These are phyloP conservation scores for Yamadazyma triangularis DNA, from an alignment of 1,139 yeast genomes.

Conservation along the genomic window DNA sequence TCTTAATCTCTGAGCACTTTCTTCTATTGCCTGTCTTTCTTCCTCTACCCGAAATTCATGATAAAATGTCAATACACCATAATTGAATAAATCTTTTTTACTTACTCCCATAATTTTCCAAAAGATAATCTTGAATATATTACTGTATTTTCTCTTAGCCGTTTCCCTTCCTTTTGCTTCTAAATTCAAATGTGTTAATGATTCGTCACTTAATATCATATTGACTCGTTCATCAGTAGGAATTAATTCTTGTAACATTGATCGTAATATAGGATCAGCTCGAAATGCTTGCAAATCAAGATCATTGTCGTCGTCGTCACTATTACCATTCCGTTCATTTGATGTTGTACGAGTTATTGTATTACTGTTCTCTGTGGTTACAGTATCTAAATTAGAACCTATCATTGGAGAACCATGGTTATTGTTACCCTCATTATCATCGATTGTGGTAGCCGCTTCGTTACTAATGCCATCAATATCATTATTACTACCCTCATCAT, in stretches of 20 bases:
- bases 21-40: conserved; percentile 6
- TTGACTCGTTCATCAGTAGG: conserved; percentile 39
- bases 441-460: conserved; percentile 6
- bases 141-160: conserved; percentile 32
- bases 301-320: conserved; percentile 21
- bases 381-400: conserved; percentile 10
- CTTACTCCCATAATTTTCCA: conserved; percentile 57
- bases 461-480: conserved; percentile 5
- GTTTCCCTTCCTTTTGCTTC: conserved; percentile 40
- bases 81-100: conserved; percentile 43
- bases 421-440: conserved; percentile 2
- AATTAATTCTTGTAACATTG: conserved; percentile 37
- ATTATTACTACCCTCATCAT: conserved; percentile 3
- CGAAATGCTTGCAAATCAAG: conserved; percentile 41
- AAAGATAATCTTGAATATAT: conserved; percentile 33
- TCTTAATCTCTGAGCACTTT: neutral
- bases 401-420: conserved; percentile 11
- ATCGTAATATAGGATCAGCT: conserved; percentile 34
- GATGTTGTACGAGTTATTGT: conserved; percentile 10
- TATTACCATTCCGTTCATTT: conserved; percentile 16
- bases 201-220: conserved; percentile 27
- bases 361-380: conserved; percentile 1
- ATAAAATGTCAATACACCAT: conserved; percentile 45
- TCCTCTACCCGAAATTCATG: conserved; percentile 14
- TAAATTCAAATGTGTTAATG: conserved; percentile 24